Conservation (phyloP, 75 land plant species). For the Sequoiadendron giganteum region DNA sequence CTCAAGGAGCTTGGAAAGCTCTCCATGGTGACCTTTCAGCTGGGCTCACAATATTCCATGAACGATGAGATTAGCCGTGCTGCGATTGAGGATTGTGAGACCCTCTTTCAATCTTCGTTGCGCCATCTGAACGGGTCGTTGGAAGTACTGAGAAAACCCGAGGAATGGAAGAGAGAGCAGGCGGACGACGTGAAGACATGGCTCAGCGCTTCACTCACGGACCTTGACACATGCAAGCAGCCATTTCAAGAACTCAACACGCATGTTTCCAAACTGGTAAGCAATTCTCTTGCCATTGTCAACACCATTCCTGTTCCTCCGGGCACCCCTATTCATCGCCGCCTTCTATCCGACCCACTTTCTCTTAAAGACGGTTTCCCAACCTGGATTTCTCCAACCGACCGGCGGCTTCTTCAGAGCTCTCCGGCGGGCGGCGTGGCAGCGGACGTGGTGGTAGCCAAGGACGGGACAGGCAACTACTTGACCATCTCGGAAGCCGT, state of each 20-base stretch:
- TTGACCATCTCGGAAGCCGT: conserved; percentile 16
- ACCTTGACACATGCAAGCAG: conserved; percentile 65
- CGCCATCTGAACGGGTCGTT: not conserved
- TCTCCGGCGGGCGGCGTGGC: not conserved
- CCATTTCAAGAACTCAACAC: conserved; percentile 19
- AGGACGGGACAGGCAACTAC: conserved; percentile 30
- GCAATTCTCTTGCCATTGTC: conserved; percentile 7
- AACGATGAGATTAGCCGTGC: not conserved
- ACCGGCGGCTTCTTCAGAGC: conserved; percentile 14
- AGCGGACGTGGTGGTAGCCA: conserved; percentile 25
- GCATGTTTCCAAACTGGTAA: not conserved
- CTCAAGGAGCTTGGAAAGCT: not conserved
- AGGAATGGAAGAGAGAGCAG: not conserved
- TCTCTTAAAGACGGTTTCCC: not conserved
- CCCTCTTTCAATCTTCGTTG: not conserved
- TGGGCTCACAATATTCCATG: not conserved
- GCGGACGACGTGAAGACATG: conserved; percentile 19
- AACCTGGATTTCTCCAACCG: conserved; percentile 5
- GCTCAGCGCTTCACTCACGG: conserved; percentile 58
- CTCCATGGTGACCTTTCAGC: not conserved
- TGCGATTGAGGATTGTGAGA: conserved; percentile 20
- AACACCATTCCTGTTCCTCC: not conserved
- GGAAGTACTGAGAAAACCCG: not conserved
- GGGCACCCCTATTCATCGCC: not conserved
- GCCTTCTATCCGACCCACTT: not conserved